Percentiles rank a stretch among this genome's conserved stretches.
Evolutionary conservation across 1,284 basidiomycete species (phyloP).

Genomic region (Cerrena zonata): DNA sequence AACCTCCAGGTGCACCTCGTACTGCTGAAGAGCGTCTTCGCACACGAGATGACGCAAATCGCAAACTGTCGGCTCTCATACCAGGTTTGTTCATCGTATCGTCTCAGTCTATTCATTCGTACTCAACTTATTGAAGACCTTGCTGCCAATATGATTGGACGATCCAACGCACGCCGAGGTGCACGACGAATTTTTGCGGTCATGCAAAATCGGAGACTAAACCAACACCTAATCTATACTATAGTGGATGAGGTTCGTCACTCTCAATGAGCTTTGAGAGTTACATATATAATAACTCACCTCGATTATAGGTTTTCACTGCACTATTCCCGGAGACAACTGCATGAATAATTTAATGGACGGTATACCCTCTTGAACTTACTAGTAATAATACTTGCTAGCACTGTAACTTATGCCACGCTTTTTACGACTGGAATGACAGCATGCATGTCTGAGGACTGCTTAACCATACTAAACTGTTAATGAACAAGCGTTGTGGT

Average conservation of each 20-base stretch:
- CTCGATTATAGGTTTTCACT: conserved; percentile 19
- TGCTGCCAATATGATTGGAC: conserved; percentile 92
- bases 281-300: neutral
- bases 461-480: too few species aligned
- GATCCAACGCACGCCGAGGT: conserved; percentile 86
- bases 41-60: conserved; percentile 79
- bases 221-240: conserved; percentile 85
- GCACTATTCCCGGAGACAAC: conserved; percentile 20
- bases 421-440: neutral
- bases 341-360: conserved; percentile 1
- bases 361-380: neutral
- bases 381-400: neutral
- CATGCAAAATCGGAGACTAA: conserved; percentile 85
- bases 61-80: conserved; percentile 82
- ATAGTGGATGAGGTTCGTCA: conserved; percentile 76
- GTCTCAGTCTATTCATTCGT: conserved; percentile 2
- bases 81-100: conserved; percentile 54
- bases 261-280: neutral
- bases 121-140: conserved; percentile 52
- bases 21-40: conserved; percentile 73
- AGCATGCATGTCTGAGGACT: too few species aligned
- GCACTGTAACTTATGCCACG: neutral
- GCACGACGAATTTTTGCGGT: conserved; percentile 88
- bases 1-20: conserved; percentile 55
- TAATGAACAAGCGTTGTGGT: too few species aligned